A percentile compares a stretch with the other conserved stretches of the same genome.
These are phyloP conservation scores for Lenzites betulinus DNA, from an alignment of 768 basidiomycete genomes.

Conservation along the genomic window DNA sequence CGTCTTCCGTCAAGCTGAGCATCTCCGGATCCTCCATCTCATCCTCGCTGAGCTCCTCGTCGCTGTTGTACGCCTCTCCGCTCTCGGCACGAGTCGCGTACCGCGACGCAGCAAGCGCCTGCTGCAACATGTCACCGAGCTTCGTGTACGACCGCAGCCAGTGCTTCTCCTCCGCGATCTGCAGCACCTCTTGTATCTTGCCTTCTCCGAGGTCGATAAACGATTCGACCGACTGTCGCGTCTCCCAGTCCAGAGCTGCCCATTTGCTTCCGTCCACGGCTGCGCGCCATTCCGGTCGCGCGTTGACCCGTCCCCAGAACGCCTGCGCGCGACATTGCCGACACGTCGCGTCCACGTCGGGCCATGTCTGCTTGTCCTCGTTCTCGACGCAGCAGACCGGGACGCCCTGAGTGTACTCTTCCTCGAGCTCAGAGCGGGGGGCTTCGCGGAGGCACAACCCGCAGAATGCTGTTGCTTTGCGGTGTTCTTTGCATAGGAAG, in stretches of 20 bases:
- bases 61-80: slow-evolving; percentile 38
- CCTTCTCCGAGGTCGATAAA: slow-evolving; percentile 78
- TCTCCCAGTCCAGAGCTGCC: slow-evolving; percentile 60
- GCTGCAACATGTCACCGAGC: slow-evolving; percentile 63
- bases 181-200: slow-evolving; percentile 59
- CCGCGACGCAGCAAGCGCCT: slow-evolving; percentile 62
- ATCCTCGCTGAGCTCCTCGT: slow-evolving; percentile 38
- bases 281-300: slow-evolving; percentile 51
- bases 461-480: slow-evolving; percentile 56
- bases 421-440: slow-evolving; percentile 44
- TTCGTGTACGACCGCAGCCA: slow-evolving; percentile 71
- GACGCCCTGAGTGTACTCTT: slow-evolving; percentile 34
- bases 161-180: slow-evolving; percentile 64
- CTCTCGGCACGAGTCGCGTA: slow-evolving; percentile 42
- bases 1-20: slow-evolving; percentile 48
- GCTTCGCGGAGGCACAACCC: slow-evolving; percentile 70
- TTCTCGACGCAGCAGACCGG: slow-evolving; percentile 61
- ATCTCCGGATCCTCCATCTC: slow-evolving; percentile 48
- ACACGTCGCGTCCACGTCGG: slow-evolving; percentile 67
- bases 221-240: slow-evolving; percentile 64
- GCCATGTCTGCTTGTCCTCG: slow-evolving; percentile 72
- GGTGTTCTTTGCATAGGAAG: slow-evolving; percentile 64
- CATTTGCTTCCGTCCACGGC: slow-evolving; percentile 51
- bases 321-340: slow-evolving; percentile 64
- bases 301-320: slow-evolving; percentile 61